Evolutionary conservation across 2,329 filamentous ascomycete genomes (phyloP), one percentile per base, ranked within the genome.

Genomic region (Xylariaceae sp.): DNA sequence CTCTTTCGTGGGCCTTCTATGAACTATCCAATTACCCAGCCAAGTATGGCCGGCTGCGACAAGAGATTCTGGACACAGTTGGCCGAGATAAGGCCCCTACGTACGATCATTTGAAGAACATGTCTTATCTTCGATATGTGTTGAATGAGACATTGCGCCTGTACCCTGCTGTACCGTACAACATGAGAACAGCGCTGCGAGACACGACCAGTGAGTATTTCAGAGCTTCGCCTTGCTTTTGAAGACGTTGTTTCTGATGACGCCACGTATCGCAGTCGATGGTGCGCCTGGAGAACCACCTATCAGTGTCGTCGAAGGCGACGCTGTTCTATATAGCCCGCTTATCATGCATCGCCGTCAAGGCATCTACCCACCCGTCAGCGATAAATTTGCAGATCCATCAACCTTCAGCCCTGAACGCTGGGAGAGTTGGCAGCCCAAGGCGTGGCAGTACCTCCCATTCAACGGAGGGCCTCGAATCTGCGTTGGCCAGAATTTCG

Each of bases 1-100:
- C 81, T 0, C 66, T 88, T 0, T 78, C 76, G 1, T 87, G 83
- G 79, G 69, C 73, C 13, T 76, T 87, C 51, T 85, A 83, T 55
- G 80, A 87, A 55, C 66, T 88, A 4, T 74, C 80, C 4, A 69
- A 73, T 9, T 69, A 79, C 44, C 81, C 81, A 0, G 61, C 72
- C 2, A 70, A 81, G 4, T 71, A 78, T 11, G 54, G 67, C 28
- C 81, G 76, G 52, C 68, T 88, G 9, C 72, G 81, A n/a, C 55
- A 65, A 12, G 82, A 87, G 55, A 80, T 87, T 50, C 54, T 73
- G 15, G 54, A 67, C 3, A 62, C 63, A 0, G 69, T 87, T 4
- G 83, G 82, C 2, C 57, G 70, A 6, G 64, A 72, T 2, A 53
- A 66, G 7, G 54, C 66, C 15, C 72, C 73, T 0, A 81, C 75